Evolutionary conservation across 441 rosid species (phyloP), one percentile per base, ranked within the genome.

Genomic region (Macaranga tanarius): DNA sequence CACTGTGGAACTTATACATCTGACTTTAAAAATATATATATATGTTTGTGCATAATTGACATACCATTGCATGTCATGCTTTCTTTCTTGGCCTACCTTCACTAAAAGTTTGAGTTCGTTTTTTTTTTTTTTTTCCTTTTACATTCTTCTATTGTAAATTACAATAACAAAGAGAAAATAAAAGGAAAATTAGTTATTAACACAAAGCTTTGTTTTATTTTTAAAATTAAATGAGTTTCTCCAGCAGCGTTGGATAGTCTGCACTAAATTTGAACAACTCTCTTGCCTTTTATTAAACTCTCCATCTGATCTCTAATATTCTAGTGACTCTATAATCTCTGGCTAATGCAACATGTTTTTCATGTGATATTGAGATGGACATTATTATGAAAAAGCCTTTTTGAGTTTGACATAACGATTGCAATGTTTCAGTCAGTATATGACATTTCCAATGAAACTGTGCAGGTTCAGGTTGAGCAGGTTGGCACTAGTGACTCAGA

Each of bases 401-500:
- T 75, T 34, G 38, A 34, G 38, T 34, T 73, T 61, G 62, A 26
- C 1, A 48, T 40, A 38, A 17, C 42, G 10, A 25, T 23, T 16
- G 23, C 58, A 70, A 59, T 31, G 22, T 62, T 58, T 59, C 7
- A 20, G 57, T 59, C 7, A 20, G 57, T 52, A 22, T 45, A 51
- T 75, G n/a, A 25, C 50, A n/a, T 67, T 62, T 58, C 76, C 34
- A 9, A n/a, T 50, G 10, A 51, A 15, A 69, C 60, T 75, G 6
- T 65, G 69, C 84, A 87, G 91, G 85, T 73, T 71, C 83, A 88
- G 67, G 73, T 80, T 69, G 88, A 76, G 59, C 80, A 75, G 47
- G 75, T 83, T 62, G 86, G 81, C 70, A 74, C 71, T 72, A 72
- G 70, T 68, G 78, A 75, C 73, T 77, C 82, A 10, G 80, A 79